phyloP scores from a whole-genome alignment of 2,329 filamentous ascomycete species.

The Grosmannia huntii region DNA sequence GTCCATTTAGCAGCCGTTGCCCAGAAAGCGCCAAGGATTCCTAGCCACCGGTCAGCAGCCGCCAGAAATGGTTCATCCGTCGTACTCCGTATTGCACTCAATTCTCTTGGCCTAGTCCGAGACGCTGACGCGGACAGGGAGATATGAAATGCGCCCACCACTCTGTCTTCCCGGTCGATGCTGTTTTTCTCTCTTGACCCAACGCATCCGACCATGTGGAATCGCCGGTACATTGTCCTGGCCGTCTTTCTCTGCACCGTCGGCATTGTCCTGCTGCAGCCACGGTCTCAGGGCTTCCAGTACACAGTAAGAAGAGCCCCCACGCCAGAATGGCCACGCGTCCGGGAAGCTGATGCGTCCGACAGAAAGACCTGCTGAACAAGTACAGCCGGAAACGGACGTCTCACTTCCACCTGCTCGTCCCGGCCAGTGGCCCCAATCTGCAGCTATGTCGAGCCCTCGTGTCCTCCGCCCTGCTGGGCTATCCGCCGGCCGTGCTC shows the following conservation, averaged over 20 bases:
- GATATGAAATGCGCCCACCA: not conserved
- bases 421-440: not conserved
- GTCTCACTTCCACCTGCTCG: not conserved
- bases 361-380: not conserved
- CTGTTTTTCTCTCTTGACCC: not conserved
- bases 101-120: not conserved
- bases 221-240: not conserved
- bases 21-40: not conserved
- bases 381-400: not conserved
- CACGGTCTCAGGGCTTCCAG: not conserved
- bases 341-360: too few species aligned
- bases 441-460: slow-evolving; percentile 1
- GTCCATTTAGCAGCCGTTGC: not conserved
- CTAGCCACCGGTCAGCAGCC: not conserved
- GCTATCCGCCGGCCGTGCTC: slow-evolving; percentile 1
- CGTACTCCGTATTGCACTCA: not conserved
- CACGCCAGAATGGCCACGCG: too few species aligned
- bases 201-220: slow-evolving; percentile 1
- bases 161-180: not conserved
- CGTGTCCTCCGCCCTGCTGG: not conserved
- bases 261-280: not conserved
- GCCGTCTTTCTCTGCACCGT: not conserved
- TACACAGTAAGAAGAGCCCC: not conserved
- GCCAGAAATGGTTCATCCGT: too few species aligned
- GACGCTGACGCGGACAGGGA: not conserved